Base-by-base conservation (phyloP, 163 green algal species). In the Picocystis sp. region DNA sequence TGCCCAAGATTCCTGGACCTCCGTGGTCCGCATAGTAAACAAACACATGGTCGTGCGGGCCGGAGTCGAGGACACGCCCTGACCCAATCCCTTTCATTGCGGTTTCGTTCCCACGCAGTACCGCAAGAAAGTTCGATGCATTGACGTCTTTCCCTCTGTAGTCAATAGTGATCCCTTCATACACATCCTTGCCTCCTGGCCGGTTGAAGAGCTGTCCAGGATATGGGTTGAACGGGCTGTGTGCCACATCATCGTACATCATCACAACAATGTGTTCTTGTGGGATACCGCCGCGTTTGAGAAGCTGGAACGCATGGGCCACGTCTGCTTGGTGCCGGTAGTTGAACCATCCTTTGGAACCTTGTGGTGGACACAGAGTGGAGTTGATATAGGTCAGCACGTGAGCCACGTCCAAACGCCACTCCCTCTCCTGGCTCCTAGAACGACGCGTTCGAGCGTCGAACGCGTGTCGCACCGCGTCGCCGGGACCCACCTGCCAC, bases 1-100 rank as follows among this genome's bases (percentile, higher is more conserved):
- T 95, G 58, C 87, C 85, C 57, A 95, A 55, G 25, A 93, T 77
- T 11, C 87, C 80, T 45, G 79, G 73, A 11, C 76, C 72, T 15
- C 86, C 82, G 50, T 93, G 82, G 59, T 94, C 82, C 11, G 61
- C 70, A 71, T 83, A 96, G 60, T 83, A 95, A 0, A 95, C 66
- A 67, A 96, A 96, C 13, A 95, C 72, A 6, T 72, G 64, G 66
- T 96, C 86, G 8, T 72, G n/a, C 1, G 79, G 67, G 1, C 77
- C 76, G 14, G 58, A 76, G 49, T 72, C 75, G 45, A 95, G 60
- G 29, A 92, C 77, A 23, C 74, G 73, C 41, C 54, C 79, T 53
- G 52, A 80, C 53, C 73, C 67, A 9, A 55, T 38, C 47, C 61
- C 58, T 1, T 35, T 46, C 25, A 79, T 49, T 10, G 54, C 67